A percentile compares a stretch with the other conserved stretches of the same genome.
phyloP scores from a whole-genome alignment of 1,284 basidiomycete species.

The Melampsora larici-populina region DNA sequence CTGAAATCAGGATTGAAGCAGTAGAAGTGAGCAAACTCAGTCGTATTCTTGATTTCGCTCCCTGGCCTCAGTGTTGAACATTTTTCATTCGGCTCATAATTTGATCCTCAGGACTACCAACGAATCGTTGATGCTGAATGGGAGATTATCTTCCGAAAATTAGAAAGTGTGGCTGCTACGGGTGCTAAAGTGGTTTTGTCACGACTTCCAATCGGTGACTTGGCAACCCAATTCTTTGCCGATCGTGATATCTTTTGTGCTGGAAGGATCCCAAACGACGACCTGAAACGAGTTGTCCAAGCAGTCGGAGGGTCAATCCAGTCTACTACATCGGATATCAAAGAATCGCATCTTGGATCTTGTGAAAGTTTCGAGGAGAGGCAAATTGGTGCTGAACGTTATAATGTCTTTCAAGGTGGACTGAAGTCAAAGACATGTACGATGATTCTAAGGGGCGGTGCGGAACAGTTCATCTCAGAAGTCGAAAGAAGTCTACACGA shows the following conservation, averaged over 20 bases:
- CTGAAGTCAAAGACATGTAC: conserved; percentile 97
- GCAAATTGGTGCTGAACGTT: conserved; percentile 95
- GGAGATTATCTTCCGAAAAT: conserved; percentile 98
- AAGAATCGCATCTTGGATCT: conserved; percentile 73
- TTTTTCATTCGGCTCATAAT: background rate
- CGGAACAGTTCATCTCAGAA: conserved; percentile 98
- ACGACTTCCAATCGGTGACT: conserved; percentile 95
- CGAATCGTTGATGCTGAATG: conserved; percentile 99
- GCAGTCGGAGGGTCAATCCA: conserved; percentile 94
- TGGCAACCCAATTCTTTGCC: conserved; percentile 99
- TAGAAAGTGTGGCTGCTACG: conserved; percentile 92
- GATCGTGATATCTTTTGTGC: conserved; percentile 99
- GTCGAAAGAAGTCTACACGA: conserved; percentile 96
- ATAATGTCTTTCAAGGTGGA: conserved; percentile 88
- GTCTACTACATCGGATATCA: conserved; percentile 90
- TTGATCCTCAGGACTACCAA: conserved; percentile 70
- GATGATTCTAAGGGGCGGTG: conserved; percentile 89
- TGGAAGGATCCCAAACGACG: conserved; percentile 84
- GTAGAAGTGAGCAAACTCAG: conserved; percentile 61
- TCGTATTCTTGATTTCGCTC: conserved; percentile 12
- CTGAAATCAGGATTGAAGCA: conserved; percentile 92
- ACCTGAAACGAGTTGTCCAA: conserved; percentile 89
- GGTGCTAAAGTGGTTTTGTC: conserved; percentile 97
- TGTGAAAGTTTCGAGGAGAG: conserved; percentile 89
- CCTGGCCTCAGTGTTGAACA: background rate